phyloP scores from a whole-genome alignment of 352 stramenopile species.

The Globisporangium perplexum region DNA sequence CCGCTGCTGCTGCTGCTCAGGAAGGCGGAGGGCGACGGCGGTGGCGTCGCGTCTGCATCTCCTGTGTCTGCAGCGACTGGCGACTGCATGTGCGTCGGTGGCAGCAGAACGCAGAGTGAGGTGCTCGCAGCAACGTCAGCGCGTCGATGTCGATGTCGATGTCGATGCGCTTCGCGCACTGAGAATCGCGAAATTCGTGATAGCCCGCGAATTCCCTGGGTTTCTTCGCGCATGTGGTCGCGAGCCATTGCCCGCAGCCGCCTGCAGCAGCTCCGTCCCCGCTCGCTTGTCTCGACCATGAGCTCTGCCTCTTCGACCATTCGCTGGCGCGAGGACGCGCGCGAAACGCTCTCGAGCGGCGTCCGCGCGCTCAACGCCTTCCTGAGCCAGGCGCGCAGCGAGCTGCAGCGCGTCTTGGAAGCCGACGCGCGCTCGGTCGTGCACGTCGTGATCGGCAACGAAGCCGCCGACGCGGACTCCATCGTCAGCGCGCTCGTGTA shows the following conservation, averaged over 20 bases:
- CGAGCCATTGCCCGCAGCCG: neutral
- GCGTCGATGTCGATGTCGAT: neutral
- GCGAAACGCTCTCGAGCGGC: conserved; percentile 2
- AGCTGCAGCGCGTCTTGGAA: conserved; percentile 4
- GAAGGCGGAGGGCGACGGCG: conserved; percentile 8
- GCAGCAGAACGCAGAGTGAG: neutral
- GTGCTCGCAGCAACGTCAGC: too few species aligned
- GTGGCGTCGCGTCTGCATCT: conserved; percentile 4
- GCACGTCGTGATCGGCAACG: conserved; percentile 72
- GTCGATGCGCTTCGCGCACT: neutral
- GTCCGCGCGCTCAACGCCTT: conserved; percentile 18
- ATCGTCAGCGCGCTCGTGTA: conserved; percentile 76
- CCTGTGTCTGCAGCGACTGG: neutral
- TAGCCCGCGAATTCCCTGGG: too few species aligned
- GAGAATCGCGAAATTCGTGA: too few species aligned
- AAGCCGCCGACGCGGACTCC: conserved; percentile 77
- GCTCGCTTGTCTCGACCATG: conserved; percentile 3
- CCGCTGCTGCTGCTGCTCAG: neutral
- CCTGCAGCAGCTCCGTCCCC: too few species aligned
- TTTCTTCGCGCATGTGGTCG: neutral
- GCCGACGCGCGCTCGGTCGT: conserved; percentile 10
- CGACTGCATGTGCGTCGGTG: neutral
- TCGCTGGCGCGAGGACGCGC: conserved; percentile 9
- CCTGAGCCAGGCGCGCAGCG: conserved; percentile 13
- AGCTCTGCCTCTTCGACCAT: conserved; percentile 7